Percentiles rank a stretch among this genome's conserved stretches.
Evolutionary conservation across 495 filamentous ascomycete species (phyloP).

Genomic region (Glutinoglossum americanum): DNA sequence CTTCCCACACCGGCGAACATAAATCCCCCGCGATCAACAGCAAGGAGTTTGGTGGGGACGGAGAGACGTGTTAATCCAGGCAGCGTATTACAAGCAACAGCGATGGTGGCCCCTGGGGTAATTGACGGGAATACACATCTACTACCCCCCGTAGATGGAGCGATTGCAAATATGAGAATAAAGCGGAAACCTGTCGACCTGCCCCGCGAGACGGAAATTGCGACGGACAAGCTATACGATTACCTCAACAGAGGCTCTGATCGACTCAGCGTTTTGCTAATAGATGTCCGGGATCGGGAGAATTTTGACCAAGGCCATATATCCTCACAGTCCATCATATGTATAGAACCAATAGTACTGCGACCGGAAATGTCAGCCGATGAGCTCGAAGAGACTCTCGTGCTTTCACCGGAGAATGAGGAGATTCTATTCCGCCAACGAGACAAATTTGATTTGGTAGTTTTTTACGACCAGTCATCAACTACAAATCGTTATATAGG

Average conservation of each 20-base stretch:
- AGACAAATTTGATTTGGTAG: constrained; percentile 62
- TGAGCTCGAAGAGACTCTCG: constrained; percentile 59
- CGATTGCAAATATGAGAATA: not conserved
- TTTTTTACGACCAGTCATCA: constrained; percentile 69
- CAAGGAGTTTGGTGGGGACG: constrained; percentile 18
- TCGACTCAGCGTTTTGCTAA: constrained; percentile 42
- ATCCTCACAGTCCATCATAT: constrained; percentile 57
- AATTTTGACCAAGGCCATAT: constrained; percentile 81
- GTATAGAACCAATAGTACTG: constrained; percentile 67
- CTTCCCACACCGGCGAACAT: constrained; percentile 28
- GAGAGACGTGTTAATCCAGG: constrained; percentile 13
- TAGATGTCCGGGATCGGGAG: constrained; percentile 68
- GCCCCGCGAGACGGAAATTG: constrained; percentile 40
- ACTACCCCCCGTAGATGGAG: not conserved
- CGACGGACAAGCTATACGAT: constrained; percentile 38
- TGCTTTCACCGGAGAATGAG: constrained; percentile 58
- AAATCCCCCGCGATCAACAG: constrained; percentile 25
- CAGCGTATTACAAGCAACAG: not conserved
- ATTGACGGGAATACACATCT: not conserved
- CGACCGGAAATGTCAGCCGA: constrained; percentile 65
- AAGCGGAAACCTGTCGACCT: constrained; percentile 25
- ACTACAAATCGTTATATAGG: constrained; percentile 28
- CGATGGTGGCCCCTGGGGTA: not conserved
- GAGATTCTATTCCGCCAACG: constrained; percentile 51
- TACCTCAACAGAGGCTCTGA: constrained; percentile 30